phyloP scores from a whole-genome alignment of 805 yeast genomes.

The Yarrowia phangngaensis region DNA sequence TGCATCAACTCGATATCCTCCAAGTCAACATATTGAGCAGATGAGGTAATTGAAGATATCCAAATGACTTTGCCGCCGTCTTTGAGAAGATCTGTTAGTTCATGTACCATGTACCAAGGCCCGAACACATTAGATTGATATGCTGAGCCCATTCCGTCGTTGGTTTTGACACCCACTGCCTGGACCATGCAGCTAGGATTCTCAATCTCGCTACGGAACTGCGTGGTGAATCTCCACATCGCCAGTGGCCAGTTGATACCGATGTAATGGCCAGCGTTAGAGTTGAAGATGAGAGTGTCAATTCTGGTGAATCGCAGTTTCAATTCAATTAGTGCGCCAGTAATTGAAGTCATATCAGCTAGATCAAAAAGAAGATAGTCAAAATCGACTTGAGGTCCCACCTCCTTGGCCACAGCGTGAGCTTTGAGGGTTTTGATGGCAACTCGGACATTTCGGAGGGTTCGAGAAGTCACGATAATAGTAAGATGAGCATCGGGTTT shows the following conservation, averaged over 20 bases:
- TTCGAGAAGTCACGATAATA: constrained; percentile 82
- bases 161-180: constrained; percentile 65
- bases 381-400: constrained; percentile 64
- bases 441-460: constrained; percentile 77
- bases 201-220: constrained; percentile 81
- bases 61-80: constrained; percentile 69
- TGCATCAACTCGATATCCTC: constrained; percentile 69
- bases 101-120: constrained; percentile 79
- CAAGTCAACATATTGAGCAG: constrained; percentile 66
- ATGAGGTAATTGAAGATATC: constrained; percentile 82
- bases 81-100: constrained; percentile 52
- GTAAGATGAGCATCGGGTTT: constrained; percentile 59
- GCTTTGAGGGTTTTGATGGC: constrained; percentile 54
- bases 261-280: constrained; percentile 82
- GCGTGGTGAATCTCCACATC: constrained; percentile 55
- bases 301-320: constrained; percentile 58
- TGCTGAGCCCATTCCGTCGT: constrained; percentile 77
- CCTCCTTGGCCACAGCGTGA: constrained; percentile 36
- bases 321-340: constrained; percentile 70
- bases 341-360: constrained; percentile 78
- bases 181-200: constrained; percentile 84
- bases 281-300: constrained; percentile 78
- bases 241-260: constrained; percentile 89
- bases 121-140: constrained; percentile 97
- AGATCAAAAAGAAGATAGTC: constrained; percentile 91